Base-by-base conservation (phyloP, 78 protist genomes). In the Pigoraptor vietnamica region DNA sequence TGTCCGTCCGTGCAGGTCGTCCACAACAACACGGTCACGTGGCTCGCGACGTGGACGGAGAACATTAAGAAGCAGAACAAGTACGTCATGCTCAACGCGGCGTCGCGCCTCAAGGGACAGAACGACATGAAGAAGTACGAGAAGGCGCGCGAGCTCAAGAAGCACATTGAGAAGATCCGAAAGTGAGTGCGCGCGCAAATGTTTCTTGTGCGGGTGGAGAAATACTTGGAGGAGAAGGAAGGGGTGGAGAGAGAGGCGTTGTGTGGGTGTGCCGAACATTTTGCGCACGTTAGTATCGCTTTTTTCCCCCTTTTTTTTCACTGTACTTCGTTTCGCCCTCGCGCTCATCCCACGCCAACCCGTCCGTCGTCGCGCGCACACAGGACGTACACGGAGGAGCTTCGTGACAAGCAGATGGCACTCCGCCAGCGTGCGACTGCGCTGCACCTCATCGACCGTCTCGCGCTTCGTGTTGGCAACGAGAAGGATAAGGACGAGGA, bases 1-100 rank as follows among this genome's bases (percentile, higher is more conserved):
- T n/a, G n/a, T n/a, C n/a, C n/a, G n/a, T n/a, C n/a, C n/a, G n/a
- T n/a, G n/a, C n/a, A n/a, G n/a, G n/a, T n/a, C n/a, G 23, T 29
- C 36, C 39, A 33, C 86, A 39, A 90, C 84, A 55, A 83, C 37
- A 81, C 14, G 38, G 92, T 90, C 36, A 55, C 82, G 14, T 99
- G 99, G 99, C 93, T 99, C 40, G 99, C 99, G n/a, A 92, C 89
- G 81, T 99, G 99, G 99, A 92, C 40, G 37, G 99, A 99, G 81
- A 81, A 67, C 79, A 55, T 98, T 81, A 91, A 90, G 23, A 94
- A 91, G 37, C 87, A 91, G 24, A 92, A 25, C 88, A 98, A 98
- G 93, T 98, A 97, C 91, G 98, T 98, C 67, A 93, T 93, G 97
- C 94, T 99, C 24, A 95, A 94, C 1, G 90, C 97, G 1, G 86